These are phyloP conservation scores for Backusella macrospora DNA, from an alignment of 192 early-diverging fungal species.

Conservation along the genomic window DNA sequence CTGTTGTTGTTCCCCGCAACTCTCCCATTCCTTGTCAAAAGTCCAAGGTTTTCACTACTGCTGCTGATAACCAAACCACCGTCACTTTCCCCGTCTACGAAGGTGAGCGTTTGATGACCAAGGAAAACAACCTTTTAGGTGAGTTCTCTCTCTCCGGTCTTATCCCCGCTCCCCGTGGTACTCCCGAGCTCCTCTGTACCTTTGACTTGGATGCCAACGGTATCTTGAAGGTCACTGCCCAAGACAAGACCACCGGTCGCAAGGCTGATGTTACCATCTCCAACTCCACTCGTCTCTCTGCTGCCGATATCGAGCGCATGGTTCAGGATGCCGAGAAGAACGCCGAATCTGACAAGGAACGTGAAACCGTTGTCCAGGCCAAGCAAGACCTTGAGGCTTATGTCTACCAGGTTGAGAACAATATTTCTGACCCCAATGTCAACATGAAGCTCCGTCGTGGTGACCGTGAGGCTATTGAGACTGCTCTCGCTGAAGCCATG, in stretches of 20 bases:
- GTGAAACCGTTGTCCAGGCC: conserved; percentile 76
- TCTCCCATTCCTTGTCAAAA: conserved; percentile 80
- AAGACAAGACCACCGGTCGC: conserved; percentile 90
- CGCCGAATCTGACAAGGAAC: conserved; percentile 76
- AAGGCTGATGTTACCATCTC: conserved; percentile 94
- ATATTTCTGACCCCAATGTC: conserved; percentile 66
- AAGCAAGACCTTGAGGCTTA: conserved; percentile 81
- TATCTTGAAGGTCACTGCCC: conserved; percentile 88
- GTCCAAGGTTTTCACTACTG: conserved; percentile 83
- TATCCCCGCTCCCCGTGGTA: conserved; percentile 77
- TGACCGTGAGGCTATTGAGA: conserved; percentile 74
- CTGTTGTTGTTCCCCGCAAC: conserved; percentile 83
- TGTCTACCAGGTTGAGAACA: conserved; percentile 64
- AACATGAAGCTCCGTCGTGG: conserved; percentile 71
- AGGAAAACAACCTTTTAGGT: conserved; percentile 91
- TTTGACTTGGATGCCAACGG: conserved; percentile 88
- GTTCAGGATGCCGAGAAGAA: conserved; percentile 88
- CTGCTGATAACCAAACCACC: conserved; percentile 81
- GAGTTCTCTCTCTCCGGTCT: conserved; percentile 83
- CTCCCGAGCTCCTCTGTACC: conserved; percentile 79
- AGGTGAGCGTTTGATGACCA: conserved; percentile 86
- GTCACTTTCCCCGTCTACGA: conserved; percentile 87
- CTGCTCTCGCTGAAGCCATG: conserved; percentile 76
- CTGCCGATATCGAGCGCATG: conserved; percentile 94
- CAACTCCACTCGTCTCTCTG: conserved; percentile 89